Evolutionary conservation across 2,329 filamentous ascomycete species (phyloP), one percentile per base, ranked within the genome.

Genomic region (Penicillium sp.): DNA sequence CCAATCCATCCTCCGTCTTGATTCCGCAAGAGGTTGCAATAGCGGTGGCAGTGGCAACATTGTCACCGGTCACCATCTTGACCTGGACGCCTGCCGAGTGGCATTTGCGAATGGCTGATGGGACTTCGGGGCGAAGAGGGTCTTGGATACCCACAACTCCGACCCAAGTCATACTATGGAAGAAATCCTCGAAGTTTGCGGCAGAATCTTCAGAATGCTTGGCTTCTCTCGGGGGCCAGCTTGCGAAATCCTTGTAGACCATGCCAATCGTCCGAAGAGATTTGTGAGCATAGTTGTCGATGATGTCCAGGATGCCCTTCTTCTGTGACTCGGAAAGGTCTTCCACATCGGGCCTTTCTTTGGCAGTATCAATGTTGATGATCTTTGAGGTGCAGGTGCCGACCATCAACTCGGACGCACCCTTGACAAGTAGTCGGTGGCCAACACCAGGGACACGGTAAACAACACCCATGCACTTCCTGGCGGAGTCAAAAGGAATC

Each of bases 21-120:
- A 91, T 89, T 47, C 88, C 88, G 60, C 88, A 91, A 56, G 91
- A 86, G 9, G 77, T 80, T 2, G 88, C 87, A 62, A 91, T 91
- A 3, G 88, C 88, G 48, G 83, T 83, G 9, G 87, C 88, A 23
- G 88, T 91, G 21, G 85, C 78, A 58, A 89, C 76, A 65, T 90
- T 90, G 71, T 90, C 86, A 48, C 72, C 86, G 25, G 86, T 89
- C 47, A 89, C 86, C 86, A 89, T 89, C 63, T 87, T 86, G 46
- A 89, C 86, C 52, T 84, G 79, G 16, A 91, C 87, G 52, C 87
- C 87, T 18, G 88, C 88, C 27, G 79, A 79, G 61, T 86, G 82
- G 58, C 87, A 89, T 65, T 83, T 83, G 55, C 78, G 76, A 52
- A 91, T 88, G 42, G 88, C 87, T 46, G 84, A 80, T 15, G 83